Conservation (phyloP, 768 basidiomycete species). For the Leccinum subgranulosum region DNA sequence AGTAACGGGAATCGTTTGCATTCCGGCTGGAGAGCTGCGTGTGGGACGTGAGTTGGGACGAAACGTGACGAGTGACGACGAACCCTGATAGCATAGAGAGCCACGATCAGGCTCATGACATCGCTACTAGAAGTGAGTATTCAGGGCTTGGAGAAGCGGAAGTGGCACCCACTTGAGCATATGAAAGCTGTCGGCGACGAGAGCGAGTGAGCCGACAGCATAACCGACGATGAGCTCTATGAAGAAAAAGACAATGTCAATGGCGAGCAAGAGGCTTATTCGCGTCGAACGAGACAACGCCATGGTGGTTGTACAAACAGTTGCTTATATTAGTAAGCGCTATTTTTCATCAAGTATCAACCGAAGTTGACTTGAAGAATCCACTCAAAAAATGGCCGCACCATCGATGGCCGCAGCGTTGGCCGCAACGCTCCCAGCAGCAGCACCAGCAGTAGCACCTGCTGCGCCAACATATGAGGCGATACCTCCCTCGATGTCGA, state of each 20-base stretch:
- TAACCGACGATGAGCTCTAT: slow-evolving; percentile 86
- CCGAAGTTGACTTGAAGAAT: too few relatives aligned
- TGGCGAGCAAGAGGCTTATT: slow-evolving; percentile 73
- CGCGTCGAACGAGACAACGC: slow-evolving; percentile 63
- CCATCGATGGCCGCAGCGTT: slow-evolving; percentile 92
- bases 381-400: slow-evolving; percentile 43
- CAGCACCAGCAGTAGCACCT: slow-evolving; percentile 56
- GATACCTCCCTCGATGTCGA: slow-evolving; percentile 90
- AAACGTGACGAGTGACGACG: slow-evolving; percentile 1
- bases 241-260: slow-evolving; percentile 86
- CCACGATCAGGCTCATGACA: slow-evolving; percentile 92
- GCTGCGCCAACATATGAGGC: slow-evolving; percentile 74
- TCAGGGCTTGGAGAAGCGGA: background rate
- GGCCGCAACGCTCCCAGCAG: slow-evolving; percentile 73
- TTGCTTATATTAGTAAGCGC: slow-evolving; percentile 22
- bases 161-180: slow-evolving; percentile 83
- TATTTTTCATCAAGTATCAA: background rate
- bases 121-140: slow-evolving; percentile 55
- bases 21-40: slow-evolving; percentile 61
- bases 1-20: slow-evolving; percentile 70
- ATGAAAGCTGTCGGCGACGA: slow-evolving; percentile 96
- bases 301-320: slow-evolving; percentile 15
- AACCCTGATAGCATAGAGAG: slow-evolving; percentile 91
- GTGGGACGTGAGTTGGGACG: slow-evolving; percentile 6
- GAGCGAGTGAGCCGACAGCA: slow-evolving; percentile 92